A percentile compares a stretch with the other conserved stretches of the same genome.
These are phyloP conservation scores for Carex pumila DNA, from an alignment of 176 grass and related monocot genomes.

Conservation along the genomic window DNA sequence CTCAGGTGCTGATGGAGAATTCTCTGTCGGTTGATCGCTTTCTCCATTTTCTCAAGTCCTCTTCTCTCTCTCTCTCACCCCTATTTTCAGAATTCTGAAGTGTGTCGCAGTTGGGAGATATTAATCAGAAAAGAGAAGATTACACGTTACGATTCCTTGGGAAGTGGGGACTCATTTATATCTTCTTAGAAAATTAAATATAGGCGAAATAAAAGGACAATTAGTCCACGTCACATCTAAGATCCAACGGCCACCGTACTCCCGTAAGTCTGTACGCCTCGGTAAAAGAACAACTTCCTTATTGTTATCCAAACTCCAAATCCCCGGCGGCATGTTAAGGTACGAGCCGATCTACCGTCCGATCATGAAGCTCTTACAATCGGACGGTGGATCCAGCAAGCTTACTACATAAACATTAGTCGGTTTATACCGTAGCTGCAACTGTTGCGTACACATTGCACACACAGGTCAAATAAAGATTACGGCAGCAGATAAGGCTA, in stretches of 20 bases:
- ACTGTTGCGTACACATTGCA: not conserved
- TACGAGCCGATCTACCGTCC: not conserved
- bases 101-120: not conserved
- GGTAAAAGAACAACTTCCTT: not conserved
- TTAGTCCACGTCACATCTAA: not conserved
- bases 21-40: slow-evolving; percentile 78
- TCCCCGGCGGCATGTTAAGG: not conserved
- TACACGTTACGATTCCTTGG: slow-evolving; percentile 2
- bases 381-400: not conserved
- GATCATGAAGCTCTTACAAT: not conserved
- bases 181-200: not conserved
- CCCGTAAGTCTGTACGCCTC: not conserved
- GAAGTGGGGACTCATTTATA: not conserved
- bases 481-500: slow-evolving; percentile 9
- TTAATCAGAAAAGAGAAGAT: not conserved
- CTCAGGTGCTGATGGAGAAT: slow-evolving; percentile 73
- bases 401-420: not conserved
- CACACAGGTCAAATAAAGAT: not conserved
- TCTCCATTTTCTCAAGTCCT: slow-evolving; percentile 46
- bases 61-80: not conserved
- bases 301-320: not conserved
- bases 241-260: not conserved
- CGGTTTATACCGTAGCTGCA: not conserved
- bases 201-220: not conserved
- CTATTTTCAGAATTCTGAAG: not conserved